Evolutionary conservation across 768 basidiomycete species (phyloP), one percentile per base, ranked within the genome.

Genomic region (Polyporus arcularius): DNA sequence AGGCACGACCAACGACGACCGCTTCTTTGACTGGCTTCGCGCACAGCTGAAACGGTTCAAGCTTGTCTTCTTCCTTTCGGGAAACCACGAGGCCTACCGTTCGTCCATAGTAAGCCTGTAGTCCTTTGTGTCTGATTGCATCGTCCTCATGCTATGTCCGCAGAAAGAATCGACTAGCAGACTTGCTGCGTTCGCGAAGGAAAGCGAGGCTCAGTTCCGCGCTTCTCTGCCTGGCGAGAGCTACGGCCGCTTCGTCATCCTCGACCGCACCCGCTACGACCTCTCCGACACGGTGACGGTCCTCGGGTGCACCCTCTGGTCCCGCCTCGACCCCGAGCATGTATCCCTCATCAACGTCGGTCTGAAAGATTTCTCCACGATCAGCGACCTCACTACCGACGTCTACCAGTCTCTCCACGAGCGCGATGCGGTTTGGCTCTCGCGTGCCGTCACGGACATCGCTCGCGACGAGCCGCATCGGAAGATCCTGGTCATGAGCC

Each of bases 301-400:
- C n/a, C 74, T 78, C 14, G 78, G 77, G 4, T 79, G 76, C 67
- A 79, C 78, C 4, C 72, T 79, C 28, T 79, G 77, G 76, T 69
- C 74, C 4, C 53, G 55, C 6, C 70, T 76, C 42, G 66, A 73
- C 59, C 69, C 70, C 0, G 70, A 67, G 16, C 65, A 71, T 38
- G 55, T 70, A 16, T 69, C 71, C 59, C 63, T 71, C 32, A 65
- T 77, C 54, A 62, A 62, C 6, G 64, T 60, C 58, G 58, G 66
- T 18, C 59, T 78, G 3, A 74, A 64, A 30, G 78, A 78, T 64
- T 78, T 79, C 68, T 64, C 63, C 28, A 68, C 60, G 9, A 76
- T 78, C 56, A 57, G 61, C 2, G 60, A 45, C 21, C 72, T 76
- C 65, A 68, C 62, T 14, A 67, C 70, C 5, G 61, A 54, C 11